Percentiles rank a stretch among this genome's conserved stretches.
phyloP scores from a whole-genome alignment of 768 basidiomycete species.

The Cyclocybe cylindracea region DNA sequence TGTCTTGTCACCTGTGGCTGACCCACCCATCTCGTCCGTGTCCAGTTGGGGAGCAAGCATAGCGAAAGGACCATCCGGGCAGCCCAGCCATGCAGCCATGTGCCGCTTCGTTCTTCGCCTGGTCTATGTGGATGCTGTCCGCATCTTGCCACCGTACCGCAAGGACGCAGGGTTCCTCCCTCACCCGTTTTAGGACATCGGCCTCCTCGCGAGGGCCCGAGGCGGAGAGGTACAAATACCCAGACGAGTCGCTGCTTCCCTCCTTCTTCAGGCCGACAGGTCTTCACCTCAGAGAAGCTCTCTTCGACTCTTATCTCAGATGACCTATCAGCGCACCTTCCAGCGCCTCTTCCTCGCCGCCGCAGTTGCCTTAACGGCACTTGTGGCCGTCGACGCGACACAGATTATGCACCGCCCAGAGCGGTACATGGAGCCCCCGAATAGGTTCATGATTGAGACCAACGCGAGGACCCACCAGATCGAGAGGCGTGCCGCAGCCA shows the following conservation, averaged over 20 bases:
- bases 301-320: constrained; percentile 2
- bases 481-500: constrained; percentile 34
- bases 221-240: constrained; percentile 13
- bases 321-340: constrained; percentile 18
- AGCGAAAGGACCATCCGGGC: too few relatives aligned
- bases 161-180: too few relatives aligned
- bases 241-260: background rate
- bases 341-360: constrained; percentile 25
- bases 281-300: background rate
- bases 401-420: constrained; percentile 56
- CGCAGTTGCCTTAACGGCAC: constrained; percentile 18
- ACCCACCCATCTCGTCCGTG: background rate
- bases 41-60: too few relatives aligned
- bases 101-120: too few relatives aligned
- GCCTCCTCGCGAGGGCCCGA: background rate
- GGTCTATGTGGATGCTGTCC: too few relatives aligned
- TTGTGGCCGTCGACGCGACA: constrained; percentile 36
- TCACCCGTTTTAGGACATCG: too few relatives aligned
- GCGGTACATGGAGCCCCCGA: constrained; percentile 42
- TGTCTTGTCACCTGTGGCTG: constrained; percentile 4
- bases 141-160: too few relatives aligned
- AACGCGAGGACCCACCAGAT: constrained; percentile 40
- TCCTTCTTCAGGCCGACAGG: constrained; percentile 1
- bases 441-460: constrained; percentile 30
- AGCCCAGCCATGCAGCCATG: too few relatives aligned